Base-by-base conservation (phyloP, 768 basidiomycete genomes). In the Boletus speciosus region DNA sequence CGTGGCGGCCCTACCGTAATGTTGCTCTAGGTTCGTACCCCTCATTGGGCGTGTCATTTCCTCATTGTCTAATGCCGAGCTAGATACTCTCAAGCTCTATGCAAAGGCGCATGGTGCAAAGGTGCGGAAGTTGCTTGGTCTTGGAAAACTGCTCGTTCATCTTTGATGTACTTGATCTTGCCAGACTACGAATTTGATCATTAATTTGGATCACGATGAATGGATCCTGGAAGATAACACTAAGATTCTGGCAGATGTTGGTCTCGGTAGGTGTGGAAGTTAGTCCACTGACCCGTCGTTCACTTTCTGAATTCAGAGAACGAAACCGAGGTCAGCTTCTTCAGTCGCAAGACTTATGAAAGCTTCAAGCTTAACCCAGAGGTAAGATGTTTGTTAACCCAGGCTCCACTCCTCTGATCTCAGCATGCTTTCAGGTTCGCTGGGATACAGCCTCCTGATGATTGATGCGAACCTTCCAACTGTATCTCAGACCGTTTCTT, bases 151-250 rank as follows among this genome's bases (percentile, higher is more conserved):
- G 11, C 9, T 25, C 14, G 15, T 47, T 37, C 34, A 49, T 27
- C 25, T 25, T 5, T 39, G 15, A 44, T 16, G 5, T 10, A 12
- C 43, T 19, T 23, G 9, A 52, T 45, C 53, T 47, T 38, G 35
- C 15, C 63, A 98, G 96, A 96, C 95, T 1, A 90, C 90, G 32
- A 98, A 99, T 73, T 78, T 99, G 29, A 98, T 99, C 71, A 98
- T 99, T 67, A 99, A 99, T 71, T 80, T 98, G 53, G 93, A 97
- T 65, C 82, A 95, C 64, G 96, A 98, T 54, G 90, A 93, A 9
- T 96, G 93, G 90, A 90, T 98, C 57, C 72, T 94, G 15, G 73
- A 81, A 44, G 84, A 93, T 58, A 86, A 86, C 38, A 66, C 67
- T 8, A 81, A 79, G 63, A 77, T 74, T 1, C 78, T 99, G n/a